Base-by-base conservation (phyloP, 257 asterid species). In the Lycium barbarum region DNA sequence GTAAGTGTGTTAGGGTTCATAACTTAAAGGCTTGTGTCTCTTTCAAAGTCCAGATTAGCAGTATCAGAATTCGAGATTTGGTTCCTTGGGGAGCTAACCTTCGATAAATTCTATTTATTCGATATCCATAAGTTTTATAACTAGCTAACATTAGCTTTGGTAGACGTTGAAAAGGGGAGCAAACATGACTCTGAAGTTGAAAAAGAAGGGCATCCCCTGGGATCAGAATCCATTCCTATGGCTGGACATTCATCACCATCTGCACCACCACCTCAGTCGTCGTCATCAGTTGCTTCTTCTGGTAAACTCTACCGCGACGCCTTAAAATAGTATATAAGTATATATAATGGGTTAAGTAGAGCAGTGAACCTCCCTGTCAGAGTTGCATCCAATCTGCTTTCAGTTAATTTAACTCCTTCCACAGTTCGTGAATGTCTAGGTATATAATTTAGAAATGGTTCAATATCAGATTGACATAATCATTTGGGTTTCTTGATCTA, bases 81-180 rank as follows among this genome's bases (percentile, higher is more conserved):
- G 26, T 22, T 51, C 15, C 15, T 51, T 76, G 43, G 22, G 59
- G 38, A 76, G 82, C 47, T 4, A 76, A 51, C 22, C 65, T 53
- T 78, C 0, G 47, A 53, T 22, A 53, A 26, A 36, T 33, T 83
- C 58, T 68, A 38, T 54, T 35, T 20, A 53, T 83, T 36, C 58
- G 18, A 20, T 38, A 68, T 47, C 40, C 49, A 49, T 59, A 49
- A 76, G 84, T 54, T 61, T 74, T 57, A 22, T 18, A 79, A 15
- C 47, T 49, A 83, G 81, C 90, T 89, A 45, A 85, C 89, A 83
- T 74, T 58, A 83, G 74, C 67, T 84, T 83, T 84, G 82, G 54
- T 80, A 92, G 95, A 84, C 54, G 82, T 81, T 78, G 91, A 93
- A 83, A 88, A 87, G 88, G 91, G 33, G 74, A 83, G 85, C 88